phyloP scores from a whole-genome alignment of 2,329 filamentous ascomycete species.

The Fusarium praegraminearum region DNA sequence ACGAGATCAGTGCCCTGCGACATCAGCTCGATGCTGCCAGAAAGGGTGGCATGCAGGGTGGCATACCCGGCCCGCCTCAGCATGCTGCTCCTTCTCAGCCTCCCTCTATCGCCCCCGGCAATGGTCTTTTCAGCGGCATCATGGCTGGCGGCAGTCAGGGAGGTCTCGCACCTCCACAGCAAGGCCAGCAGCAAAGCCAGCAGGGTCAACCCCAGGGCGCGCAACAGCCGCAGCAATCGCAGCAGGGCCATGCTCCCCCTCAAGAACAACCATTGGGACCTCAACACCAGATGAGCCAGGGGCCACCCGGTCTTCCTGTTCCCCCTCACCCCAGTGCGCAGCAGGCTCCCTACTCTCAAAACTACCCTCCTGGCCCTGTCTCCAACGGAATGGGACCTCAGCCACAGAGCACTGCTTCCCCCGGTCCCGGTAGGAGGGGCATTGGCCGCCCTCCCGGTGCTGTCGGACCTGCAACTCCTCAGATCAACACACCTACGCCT shows the following conservation, averaged over 20 bases:
- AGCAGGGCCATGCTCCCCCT: constrained; percentile 69
- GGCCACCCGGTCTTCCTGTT: constrained; percentile 74
- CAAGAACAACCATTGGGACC: constrained; percentile 71
- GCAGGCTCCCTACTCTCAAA: constrained; percentile 80
- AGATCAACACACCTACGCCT: constrained; percentile 88
- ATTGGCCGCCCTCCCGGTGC: constrained; percentile 73
- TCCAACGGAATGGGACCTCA: constrained; percentile 83
- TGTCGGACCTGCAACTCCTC: constrained; percentile 85
- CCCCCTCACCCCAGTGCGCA: constrained; percentile 71
- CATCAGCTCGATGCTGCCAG: constrained; percentile 86
- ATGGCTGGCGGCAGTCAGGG: constrained; percentile 91
- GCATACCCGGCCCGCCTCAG: constrained; percentile 76
- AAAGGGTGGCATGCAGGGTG: constrained; percentile 67
- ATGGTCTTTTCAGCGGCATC: constrained; percentile 93
- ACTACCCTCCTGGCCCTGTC: constrained; percentile 69
- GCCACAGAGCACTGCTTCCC: constrained; percentile 86
- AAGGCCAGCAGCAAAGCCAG: constrained; percentile 69
- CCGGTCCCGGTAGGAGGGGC: constrained; percentile 82
- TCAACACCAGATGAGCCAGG: constrained; percentile 74
- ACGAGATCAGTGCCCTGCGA: constrained; percentile 86
- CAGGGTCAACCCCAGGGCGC: constrained; percentile 58
- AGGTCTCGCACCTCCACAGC: constrained; percentile 83
- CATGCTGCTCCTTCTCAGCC: constrained; percentile 84
- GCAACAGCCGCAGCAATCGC: constrained; percentile 60
- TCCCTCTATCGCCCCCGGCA: constrained; percentile 90